Evolutionary conservation across 139 green algal genomes (phyloP), one percentile per base, ranked within the genome.

Genomic region (Asterochloris sp.): DNA sequence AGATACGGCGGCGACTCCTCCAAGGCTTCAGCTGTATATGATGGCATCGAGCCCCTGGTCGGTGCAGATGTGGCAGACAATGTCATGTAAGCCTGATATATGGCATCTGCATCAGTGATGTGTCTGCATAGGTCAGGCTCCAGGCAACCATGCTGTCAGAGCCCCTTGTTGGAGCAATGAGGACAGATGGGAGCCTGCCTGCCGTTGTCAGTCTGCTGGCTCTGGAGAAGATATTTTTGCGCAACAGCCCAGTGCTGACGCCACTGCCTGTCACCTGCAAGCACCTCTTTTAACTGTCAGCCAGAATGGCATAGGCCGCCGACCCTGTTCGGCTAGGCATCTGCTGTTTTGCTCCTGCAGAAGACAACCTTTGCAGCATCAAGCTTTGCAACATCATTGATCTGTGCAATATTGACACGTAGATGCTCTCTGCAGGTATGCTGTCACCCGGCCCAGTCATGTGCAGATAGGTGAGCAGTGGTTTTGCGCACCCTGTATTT

Each of bases 31-130:
- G 84, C 83, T 4, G 91, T 97, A 17, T 97, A 97, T 84, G 78
- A 86, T 62, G 92, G 94, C 61, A 90, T 96, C 26, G 78, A 91
- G 15, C 89, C 91, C 0, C 82, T 97, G 62, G 87, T 78, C 0
- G 93, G 90, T 14, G 86, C 87, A 23, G 94, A 98, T 84, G 91
- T 98, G 12, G 94, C 94, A 26, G 94, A 98, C 88, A 93, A 96
- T 69, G 89, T 95, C 28, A 81, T 96, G 63, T 98, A 96, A 79
- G 91, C 89, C 10, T 83, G 84, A 63, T 6, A 54, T 6, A 54
- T 54, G 94, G 92, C 13, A 85, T 92, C 83, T 82, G 14, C 28
- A 26, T n/a, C 16, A 0, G 6, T 69, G 1, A 4, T 27, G 21
- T 71, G 69, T 38, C 29, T 27, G 17, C 66, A 21, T 8, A 71